Evolutionary conservation across 2,329 filamentous ascomycete genomes (phyloP), one percentile per base, ranked within the genome.

Genomic region (Penicillium sp.): DNA sequence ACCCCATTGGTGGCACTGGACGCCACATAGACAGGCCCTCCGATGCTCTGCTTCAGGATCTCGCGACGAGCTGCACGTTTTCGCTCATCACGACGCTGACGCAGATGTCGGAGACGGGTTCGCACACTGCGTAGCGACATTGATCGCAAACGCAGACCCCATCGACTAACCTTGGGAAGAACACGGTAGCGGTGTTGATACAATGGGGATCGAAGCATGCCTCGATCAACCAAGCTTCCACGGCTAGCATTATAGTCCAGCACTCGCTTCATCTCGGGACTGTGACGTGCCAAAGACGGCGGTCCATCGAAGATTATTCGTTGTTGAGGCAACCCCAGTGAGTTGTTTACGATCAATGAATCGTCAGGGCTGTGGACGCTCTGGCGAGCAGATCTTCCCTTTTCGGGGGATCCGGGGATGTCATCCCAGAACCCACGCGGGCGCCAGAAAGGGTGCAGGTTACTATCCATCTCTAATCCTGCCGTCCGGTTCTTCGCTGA

Each of bases 351-450:
- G 26, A 82, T 64, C 48, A 81, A 79, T 19, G 79, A 50, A 6
- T 62, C 49, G 26, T 66, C 50, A 2, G 37, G 43, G 21, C 40
- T 55, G 16, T 56, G 54, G 9, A 59, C 56, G 16, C 59, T 70
- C 3, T 67, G 66, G 18, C 61, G 58, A 16, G 68, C 70, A 16
- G 68, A 69, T 8, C 77, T 72, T 21, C 66, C 73, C 34, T 78
- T 76, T 45, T 54, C 43, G 5, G 62, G 63, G 10, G 73, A 70
- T 44, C 74, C 73, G 14, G 76, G 71, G 23, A 83, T 70, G 34
- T 81, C 82, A 34, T 86, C 83, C 83, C 83, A 87, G 69, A 87
- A 86, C n/a, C 79, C 79, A 33, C 81, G 80, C 1, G 85, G 85
- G 19, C 81, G 78, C 85, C 85, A 87, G 65, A 87, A 84, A 1